These are phyloP conservation scores for Malus hybrid DNA, from an alignment of 331 rosid genomes.

Conservation along the genomic window DNA sequence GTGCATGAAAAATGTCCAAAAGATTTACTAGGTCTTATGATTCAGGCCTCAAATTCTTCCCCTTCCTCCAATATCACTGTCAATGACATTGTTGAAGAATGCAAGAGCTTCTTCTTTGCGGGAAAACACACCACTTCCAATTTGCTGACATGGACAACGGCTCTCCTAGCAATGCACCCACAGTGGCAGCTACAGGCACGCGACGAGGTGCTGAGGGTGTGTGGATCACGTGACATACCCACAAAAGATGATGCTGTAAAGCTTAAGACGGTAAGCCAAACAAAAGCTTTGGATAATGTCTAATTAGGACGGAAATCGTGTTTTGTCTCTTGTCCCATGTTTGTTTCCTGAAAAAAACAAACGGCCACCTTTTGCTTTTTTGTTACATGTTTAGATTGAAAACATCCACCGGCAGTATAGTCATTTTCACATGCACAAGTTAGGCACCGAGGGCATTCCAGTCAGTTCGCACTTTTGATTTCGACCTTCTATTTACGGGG, in stretches of 20 bases:
- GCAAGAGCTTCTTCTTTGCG: slow-evolving; percentile 97
- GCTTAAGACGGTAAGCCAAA: slow-evolving; percentile 76
- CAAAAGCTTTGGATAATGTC: neutral
- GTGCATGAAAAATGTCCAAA: slow-evolving; percentile 32
- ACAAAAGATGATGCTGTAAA: slow-evolving; percentile 62
- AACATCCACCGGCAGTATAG: slow-evolving; percentile 19
- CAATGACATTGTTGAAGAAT: slow-evolving; percentile 89
- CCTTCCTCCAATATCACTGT: slow-evolving; percentile 41
- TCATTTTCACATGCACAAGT: neutral
- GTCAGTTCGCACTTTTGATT: neutral
- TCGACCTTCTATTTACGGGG: neutral
- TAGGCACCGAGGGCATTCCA: neutral
- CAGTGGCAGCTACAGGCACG: slow-evolving; percentile 92
- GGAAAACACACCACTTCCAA: slow-evolving; percentile 96
- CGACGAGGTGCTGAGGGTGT: slow-evolving; percentile 67
- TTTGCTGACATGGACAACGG: slow-evolving; percentile 92
- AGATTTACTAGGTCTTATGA: slow-evolving; percentile 81
- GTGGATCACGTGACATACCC: slow-evolving; percentile 91
- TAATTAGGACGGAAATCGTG: slow-evolving; percentile 20
- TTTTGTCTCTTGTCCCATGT: slow-evolving; percentile 29
- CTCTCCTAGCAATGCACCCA: slow-evolving; percentile 94
- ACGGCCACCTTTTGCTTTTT: slow-evolving; percentile 41
- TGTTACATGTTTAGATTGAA: slow-evolving; percentile 20
- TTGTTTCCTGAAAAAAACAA: slow-evolving; percentile 31
- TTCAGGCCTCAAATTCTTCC: slow-evolving; percentile 38